phyloP scores from a whole-genome alignment of 768 basidiomycete species.

The Boletus subparvulus region DNA sequence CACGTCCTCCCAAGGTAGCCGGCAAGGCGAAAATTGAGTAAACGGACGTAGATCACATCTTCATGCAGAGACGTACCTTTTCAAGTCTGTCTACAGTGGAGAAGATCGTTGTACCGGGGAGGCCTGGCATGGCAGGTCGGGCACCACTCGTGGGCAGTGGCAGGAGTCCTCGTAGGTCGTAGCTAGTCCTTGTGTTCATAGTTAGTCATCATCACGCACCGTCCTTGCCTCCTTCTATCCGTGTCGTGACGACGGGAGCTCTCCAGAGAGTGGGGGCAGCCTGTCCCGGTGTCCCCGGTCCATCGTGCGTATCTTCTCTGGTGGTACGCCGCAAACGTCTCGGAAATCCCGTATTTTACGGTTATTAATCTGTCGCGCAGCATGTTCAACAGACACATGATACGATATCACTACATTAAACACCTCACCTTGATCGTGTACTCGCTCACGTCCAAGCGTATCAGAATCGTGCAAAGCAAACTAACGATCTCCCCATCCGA shows the following conservation, averaged over 20 bases:
- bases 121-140: too few relatives aligned
- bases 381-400: not conserved
- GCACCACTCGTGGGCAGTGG: too few relatives aligned
- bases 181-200: too few relatives aligned
- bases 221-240: too few relatives aligned
- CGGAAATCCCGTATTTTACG: conserved; percentile 94
- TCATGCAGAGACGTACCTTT: conserved; percentile 55
- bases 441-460: conserved; percentile 85
- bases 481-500: conserved; percentile 91
- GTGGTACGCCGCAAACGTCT: conserved; percentile 87
- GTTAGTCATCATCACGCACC: too few relatives aligned
- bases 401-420: not conserved
- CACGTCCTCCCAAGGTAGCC: conserved; percentile 90
- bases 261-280: too few relatives aligned
- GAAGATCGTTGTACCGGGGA: too few relatives aligned
- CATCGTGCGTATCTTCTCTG: conserved; percentile 82
- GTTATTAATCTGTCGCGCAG: conserved; percentile 75
- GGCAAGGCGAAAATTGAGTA: not conserved
- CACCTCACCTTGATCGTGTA: conserved; percentile 84
- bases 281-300: too few relatives aligned
- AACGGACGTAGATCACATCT: not conserved
- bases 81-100: conserved; percentile 99
- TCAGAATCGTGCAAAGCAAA: conserved; percentile 76
- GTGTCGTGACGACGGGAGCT: too few relatives aligned
- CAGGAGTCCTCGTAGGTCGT: too few relatives aligned